Evolutionary conservation across 2,329 filamentous ascomycete genomes (phyloP).

Genomic region (Pyricularia grisea): DNA sequence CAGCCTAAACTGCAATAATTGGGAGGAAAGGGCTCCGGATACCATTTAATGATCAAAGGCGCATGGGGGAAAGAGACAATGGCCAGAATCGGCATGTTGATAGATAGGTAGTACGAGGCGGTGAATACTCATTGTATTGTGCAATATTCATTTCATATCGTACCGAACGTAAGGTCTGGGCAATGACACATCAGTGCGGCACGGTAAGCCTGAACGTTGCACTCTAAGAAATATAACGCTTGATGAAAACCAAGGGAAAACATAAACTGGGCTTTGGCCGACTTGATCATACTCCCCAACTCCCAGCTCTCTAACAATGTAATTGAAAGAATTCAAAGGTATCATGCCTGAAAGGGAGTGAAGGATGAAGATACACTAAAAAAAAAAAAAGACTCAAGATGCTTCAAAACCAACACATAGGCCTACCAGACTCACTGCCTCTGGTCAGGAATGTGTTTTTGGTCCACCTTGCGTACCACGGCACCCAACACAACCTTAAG

Average conservation of each 20-base stretch:
- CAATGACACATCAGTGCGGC: background rate
- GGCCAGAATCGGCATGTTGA: background rate
- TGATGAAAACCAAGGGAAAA: background rate
- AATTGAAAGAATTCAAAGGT: background rate
- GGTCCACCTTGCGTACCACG: conserved; percentile 58
- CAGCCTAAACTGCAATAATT: background rate
- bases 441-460: background rate
- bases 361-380: background rate
- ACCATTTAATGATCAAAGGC: background rate
- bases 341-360: background rate
- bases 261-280: background rate
- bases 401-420: background rate
- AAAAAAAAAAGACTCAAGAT: background rate
- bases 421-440: background rate
- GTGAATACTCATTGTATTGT: background rate
- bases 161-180: background rate
- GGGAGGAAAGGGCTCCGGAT: background rate
- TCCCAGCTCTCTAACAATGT: background rate
- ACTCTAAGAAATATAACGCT: background rate
- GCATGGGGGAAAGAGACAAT: background rate
- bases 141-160: background rate
- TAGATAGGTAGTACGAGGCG: background rate
- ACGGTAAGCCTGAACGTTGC: too few relatives aligned
- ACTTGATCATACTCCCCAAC: background rate
- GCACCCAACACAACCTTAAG: conserved; percentile 76